phyloP scores from a whole-genome alignment of 192 early-diverging fungal genomes.

The Coemansia sp. region DNA sequence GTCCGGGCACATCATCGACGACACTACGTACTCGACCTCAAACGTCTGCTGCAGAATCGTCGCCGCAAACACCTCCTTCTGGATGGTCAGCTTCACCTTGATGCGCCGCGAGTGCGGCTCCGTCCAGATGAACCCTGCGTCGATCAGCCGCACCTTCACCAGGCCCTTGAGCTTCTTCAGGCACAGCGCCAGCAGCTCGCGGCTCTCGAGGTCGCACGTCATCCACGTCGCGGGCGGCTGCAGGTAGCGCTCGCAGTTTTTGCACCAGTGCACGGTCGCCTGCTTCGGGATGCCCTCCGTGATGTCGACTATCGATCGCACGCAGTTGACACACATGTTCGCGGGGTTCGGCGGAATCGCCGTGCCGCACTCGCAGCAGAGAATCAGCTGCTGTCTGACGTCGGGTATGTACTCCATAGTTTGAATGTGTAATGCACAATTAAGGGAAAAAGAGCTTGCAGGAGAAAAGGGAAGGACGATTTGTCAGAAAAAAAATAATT shows the following conservation, averaged over 20 bases:
- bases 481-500: slow-evolving; percentile 5
- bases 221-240: slow-evolving; percentile 94
- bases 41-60: slow-evolving; percentile 97
- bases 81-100: slow-evolving; percentile 98
- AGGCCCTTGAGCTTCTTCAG: slow-evolving; percentile 91
- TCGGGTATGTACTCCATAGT: slow-evolving; percentile 54
- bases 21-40: slow-evolving; percentile 92
- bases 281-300: slow-evolving; percentile 99
- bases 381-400: slow-evolving; percentile 53
- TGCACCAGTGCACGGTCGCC: slow-evolving; percentile 92
- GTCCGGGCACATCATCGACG: slow-evolving; percentile 92
- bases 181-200: slow-evolving; percentile 89
- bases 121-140: slow-evolving; percentile 98
- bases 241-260: slow-evolving; percentile 94
- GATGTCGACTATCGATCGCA: slow-evolving; percentile 95
- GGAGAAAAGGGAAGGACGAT: not conserved
- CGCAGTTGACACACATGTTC: slow-evolving; percentile 98
- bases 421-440: not conserved
- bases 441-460: not conserved
- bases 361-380: slow-evolving; percentile 94
- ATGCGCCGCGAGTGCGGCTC: slow-evolving; percentile 89
- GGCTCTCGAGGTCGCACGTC: slow-evolving; percentile 78
- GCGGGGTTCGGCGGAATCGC: slow-evolving; percentile 95
- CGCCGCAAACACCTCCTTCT: slow-evolving; percentile 95
- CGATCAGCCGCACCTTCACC: slow-evolving; percentile 89